Percentiles rank a stretch among this genome's conserved stretches.
Evolutionary conservation across 176 grass and related monocot genomes (phyloP).

Genomic region (Cenchrus purpureus): DNA sequence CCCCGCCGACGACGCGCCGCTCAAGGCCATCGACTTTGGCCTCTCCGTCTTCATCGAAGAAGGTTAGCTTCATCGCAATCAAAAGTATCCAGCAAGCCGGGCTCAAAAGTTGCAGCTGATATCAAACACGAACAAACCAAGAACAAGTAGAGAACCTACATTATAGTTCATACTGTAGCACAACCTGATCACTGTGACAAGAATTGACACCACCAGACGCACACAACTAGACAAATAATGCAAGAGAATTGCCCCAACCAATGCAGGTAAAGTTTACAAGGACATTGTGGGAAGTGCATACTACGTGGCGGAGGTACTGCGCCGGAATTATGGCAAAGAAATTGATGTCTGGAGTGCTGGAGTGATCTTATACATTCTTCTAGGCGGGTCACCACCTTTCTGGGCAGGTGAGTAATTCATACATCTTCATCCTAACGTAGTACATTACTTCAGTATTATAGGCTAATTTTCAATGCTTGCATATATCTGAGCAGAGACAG

Average conservation of each 20-base stretch:
- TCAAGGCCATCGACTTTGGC: conserved; percentile 92
- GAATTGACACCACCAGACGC: too few relatives aligned
- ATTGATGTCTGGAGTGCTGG: conserved; percentile 86
- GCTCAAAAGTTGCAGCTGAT: not conserved
- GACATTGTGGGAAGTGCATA: conserved; percentile 77
- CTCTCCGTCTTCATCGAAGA: conserved; percentile 87
- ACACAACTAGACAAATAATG: too few relatives aligned
- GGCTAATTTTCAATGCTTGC: conserved; percentile 25
- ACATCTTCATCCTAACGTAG: conserved; percentile 22
- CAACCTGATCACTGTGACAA: too few relatives aligned
- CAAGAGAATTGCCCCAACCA: not conserved
- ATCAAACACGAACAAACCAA: not conserved
- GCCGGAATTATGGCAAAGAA: conserved; percentile 73
- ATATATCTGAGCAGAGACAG: conserved; percentile 58
- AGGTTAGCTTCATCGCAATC: conserved; percentile 44
- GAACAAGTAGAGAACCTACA: too few relatives aligned
- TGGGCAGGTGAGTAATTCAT: conserved; percentile 57
- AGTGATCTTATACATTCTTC: conserved; percentile 83
- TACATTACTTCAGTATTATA: not conserved
- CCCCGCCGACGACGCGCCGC: conserved; percentile 58
- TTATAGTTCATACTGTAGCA: too few relatives aligned
- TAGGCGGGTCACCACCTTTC: conserved; percentile 70
- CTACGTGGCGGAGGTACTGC: conserved; percentile 80
- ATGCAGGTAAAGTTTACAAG: conserved; percentile 72
- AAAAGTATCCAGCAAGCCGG: not conserved